Conservation (phyloP, 2,329 filamentous ascomycete species). For the Colletotrichum noveboracense region DNA sequence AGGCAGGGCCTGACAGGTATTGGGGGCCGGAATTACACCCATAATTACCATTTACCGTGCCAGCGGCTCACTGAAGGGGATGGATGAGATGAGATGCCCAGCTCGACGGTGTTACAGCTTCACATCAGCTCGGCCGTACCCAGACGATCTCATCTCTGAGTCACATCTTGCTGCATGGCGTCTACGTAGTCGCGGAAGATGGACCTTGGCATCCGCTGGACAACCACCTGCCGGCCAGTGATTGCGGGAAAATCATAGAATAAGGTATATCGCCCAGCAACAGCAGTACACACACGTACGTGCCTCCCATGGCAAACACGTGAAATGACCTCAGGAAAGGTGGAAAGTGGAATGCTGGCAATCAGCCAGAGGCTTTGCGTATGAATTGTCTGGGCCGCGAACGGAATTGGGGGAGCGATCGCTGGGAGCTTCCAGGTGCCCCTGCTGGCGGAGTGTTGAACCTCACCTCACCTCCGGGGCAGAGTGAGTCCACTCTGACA, state of each 20-base stretch:
- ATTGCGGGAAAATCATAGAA: background rate
- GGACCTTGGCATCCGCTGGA: background rate
- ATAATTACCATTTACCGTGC: background rate
- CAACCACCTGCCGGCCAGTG: background rate
- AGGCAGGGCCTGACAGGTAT: background rate
- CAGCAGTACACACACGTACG: background rate
- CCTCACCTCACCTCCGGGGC: background rate
- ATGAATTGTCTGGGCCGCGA: background rate
- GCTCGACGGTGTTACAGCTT: background rate
- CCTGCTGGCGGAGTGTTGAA: background rate
- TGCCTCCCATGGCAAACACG: background rate
- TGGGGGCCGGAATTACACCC: background rate
- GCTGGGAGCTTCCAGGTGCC: background rate
- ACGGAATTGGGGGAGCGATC: background rate
- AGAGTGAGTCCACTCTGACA: constrained; percentile 12
- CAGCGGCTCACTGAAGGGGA: background rate
- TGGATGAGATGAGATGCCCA: background rate
- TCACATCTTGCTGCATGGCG: background rate
- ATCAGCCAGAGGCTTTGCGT: background rate
- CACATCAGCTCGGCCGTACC: background rate
- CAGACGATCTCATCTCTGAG: background rate
- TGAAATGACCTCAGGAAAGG: background rate
- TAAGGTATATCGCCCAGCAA: background rate
- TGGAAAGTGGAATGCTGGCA: constrained; percentile 18
- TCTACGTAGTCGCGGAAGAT: background rate